Percentiles rank a stretch among this genome's conserved stretches.
phyloP scores from a whole-genome alignment of 1,139 yeast genomes.

The Candida glucosophila region DNA sequence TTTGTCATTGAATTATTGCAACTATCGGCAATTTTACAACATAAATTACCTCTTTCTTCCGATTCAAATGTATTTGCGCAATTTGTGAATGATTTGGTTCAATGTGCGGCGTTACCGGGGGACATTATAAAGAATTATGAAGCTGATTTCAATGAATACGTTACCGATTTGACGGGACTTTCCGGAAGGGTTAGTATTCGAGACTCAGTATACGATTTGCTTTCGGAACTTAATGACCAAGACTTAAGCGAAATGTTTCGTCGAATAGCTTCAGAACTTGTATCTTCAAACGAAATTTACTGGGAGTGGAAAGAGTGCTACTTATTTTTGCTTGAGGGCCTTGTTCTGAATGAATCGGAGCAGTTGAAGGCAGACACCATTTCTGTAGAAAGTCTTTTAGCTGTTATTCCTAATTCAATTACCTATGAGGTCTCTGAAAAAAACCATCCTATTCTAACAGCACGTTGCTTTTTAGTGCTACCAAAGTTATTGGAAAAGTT shows the following conservation, averaged over 20 bases:
- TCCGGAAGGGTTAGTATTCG: slow-evolving; percentile 40
- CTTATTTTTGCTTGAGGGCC: slow-evolving; percentile 29
- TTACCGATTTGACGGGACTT: slow-evolving; percentile 66
- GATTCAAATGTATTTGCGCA: slow-evolving; percentile 6
- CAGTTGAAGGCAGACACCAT: too few species aligned
- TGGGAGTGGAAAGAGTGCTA: slow-evolving; percentile 30
- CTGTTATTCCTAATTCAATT: slow-evolving; percentile 12
- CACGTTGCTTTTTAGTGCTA: slow-evolving; percentile 39
- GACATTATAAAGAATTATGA: slow-evolving; percentile 24
- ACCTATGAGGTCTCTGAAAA: slow-evolving; percentile 7
- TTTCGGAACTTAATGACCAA: slow-evolving; percentile 32
- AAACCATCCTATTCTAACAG: slow-evolving; percentile 23
- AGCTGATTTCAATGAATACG: slow-evolving; percentile 58
- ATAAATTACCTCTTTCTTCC: slow-evolving; percentile 12
- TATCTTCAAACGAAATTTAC: slow-evolving; percentile 5
- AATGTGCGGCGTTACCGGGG: slow-evolving; percentile 17
- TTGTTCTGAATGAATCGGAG: slow-evolving; percentile 42
- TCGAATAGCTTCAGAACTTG: slow-evolving; percentile 10
- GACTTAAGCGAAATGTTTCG: slow-evolving; percentile 26
- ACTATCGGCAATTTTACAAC: slow-evolving; percentile 20
- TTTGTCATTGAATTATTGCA: slow-evolving; percentile 16
- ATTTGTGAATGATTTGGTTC: slow-evolving; percentile 16
- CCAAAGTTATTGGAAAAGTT: slow-evolving; percentile 55
- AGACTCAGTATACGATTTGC: slow-evolving; percentile 43
- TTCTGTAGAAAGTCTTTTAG: slow-evolving; percentile 15